Evolutionary conservation across 352 stramenopile genomes (phyloP).

Genomic region (Pelagophyceae sp.): DNA sequence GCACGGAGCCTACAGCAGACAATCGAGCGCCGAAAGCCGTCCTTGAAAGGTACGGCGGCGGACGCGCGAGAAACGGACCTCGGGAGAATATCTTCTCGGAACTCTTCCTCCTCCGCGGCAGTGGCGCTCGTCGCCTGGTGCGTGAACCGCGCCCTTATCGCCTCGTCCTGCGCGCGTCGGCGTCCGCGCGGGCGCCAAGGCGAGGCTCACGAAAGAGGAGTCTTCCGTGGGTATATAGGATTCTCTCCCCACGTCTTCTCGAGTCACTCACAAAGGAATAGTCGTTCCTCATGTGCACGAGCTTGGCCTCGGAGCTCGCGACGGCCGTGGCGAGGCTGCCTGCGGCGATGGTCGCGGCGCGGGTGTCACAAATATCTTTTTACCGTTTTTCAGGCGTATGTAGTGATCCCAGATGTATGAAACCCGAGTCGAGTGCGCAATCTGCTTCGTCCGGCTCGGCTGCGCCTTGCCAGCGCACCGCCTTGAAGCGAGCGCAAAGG

Average conservation of each 20-base stretch:
- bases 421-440: background rate
- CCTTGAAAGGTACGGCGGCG: background rate
- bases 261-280: background rate
- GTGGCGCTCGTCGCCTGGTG: background rate
- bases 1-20: too few relatives aligned
- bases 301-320: background rate
- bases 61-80: background rate
- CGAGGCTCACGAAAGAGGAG: too few relatives aligned
- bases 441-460: background rate
- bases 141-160: background rate
- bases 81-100: background rate
- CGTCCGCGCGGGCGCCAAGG: too few relatives aligned
- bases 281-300: background rate
- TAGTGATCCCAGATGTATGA: slow-evolving; percentile 2
- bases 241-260: too few relatives aligned
- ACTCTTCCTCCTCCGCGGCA: background rate
- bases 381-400: background rate
- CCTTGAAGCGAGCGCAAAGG: background rate
- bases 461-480: background rate
- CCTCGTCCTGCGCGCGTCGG: too few relatives aligned
- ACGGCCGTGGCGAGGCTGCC: background rate
- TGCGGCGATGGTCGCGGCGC: background rate
- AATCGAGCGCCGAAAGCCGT: too few relatives aligned
- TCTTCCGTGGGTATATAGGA: too few relatives aligned
- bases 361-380: background rate